These are phyloP conservation scores for Ustilago loliicola DNA, from an alignment of 1,284 basidiomycete species.

Conservation along the genomic window DNA sequence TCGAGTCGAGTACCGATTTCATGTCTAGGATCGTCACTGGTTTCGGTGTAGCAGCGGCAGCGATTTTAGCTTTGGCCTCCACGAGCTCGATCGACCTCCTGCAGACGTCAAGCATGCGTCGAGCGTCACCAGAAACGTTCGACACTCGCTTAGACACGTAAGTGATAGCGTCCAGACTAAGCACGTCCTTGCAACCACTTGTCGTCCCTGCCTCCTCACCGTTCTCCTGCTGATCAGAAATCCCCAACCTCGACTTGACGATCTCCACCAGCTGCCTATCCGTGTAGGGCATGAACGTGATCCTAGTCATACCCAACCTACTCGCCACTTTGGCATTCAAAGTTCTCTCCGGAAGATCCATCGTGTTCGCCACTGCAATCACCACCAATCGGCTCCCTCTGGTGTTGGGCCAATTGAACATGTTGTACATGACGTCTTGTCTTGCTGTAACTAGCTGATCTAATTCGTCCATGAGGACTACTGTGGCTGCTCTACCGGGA, in stretches of 20 bases:
- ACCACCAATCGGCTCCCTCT: conserved; percentile 89
- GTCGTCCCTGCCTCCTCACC: conserved; percentile 21
- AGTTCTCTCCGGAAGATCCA: conserved; percentile 95
- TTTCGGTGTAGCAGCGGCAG: conserved; percentile 44
- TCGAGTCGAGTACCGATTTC: conserved; percentile 83
- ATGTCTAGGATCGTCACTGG: conserved; percentile 82
- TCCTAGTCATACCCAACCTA: conserved; percentile 92
- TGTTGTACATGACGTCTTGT: conserved; percentile 98
- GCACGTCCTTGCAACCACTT: conserved; percentile 75
- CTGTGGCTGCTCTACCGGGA: conserved; percentile 74
- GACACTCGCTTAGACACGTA: conserved; percentile 92
- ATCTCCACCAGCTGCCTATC: conserved; percentile 86
- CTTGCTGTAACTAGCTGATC: conserved; percentile 95
- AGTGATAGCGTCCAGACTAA: conserved; percentile 81
- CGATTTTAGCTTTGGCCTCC: conserved; percentile 52
- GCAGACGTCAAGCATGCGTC: conserved; percentile 93
- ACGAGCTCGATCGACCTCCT: conserved; percentile 71
- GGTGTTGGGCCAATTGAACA: conserved; percentile 99
- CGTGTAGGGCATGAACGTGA: conserved; percentile 93
- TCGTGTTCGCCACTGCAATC: conserved; percentile 96
- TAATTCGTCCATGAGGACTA: conserved; percentile 97
- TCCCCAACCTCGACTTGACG: conserved; percentile 81
- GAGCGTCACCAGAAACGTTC: conserved; percentile 92
- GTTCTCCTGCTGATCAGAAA: conserved; percentile 38
- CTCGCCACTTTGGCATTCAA: conserved; percentile 92